These are phyloP conservation scores for Paecilomyces niveus DNA, from an alignment of 2,329 filamentous ascomycete species.

Conservation along the genomic window DNA sequence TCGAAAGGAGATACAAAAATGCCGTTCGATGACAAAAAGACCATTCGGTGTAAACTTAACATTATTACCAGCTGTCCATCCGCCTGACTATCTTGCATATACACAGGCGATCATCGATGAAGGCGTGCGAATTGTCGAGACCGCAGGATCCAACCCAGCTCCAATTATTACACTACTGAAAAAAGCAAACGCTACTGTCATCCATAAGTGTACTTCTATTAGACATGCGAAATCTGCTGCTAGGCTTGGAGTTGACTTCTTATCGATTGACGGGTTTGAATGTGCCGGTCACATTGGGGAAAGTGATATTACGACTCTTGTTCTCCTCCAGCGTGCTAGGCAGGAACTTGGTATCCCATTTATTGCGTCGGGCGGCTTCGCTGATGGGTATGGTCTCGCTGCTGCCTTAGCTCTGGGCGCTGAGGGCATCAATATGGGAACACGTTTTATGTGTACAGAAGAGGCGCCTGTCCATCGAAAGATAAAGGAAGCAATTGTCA, in stretches of 20 bases:
- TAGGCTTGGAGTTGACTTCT: slow-evolving; percentile 91
- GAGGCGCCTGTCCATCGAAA: slow-evolving; percentile 89
- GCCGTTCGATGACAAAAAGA: slow-evolving; percentile 59
- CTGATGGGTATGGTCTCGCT: slow-evolving; percentile 86
- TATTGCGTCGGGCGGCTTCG: slow-evolving; percentile 92
- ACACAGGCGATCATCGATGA: slow-evolving; percentile 90
- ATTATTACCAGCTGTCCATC: slow-evolving; percentile 78
- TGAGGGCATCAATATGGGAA: slow-evolving; percentile 97
- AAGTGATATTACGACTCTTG: slow-evolving; percentile 48
- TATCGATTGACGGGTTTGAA: slow-evolving; percentile 96
- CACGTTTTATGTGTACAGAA: slow-evolving; percentile 91
- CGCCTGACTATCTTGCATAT: slow-evolving; percentile 88
- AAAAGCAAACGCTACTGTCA: slow-evolving; percentile 64
- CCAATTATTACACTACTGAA: slow-evolving; percentile 88
- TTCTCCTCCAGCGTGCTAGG: slow-evolving; percentile 71
- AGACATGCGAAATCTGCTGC: slow-evolving; percentile 84
- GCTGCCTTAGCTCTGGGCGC: slow-evolving; percentile 85
- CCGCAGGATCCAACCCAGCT: slow-evolving; percentile 81
- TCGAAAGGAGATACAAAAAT: slow-evolving; percentile 85
- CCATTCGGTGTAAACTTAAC: slow-evolving; percentile 91
- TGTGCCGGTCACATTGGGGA: slow-evolving; percentile 68
- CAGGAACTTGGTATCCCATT: slow-evolving; percentile 82
- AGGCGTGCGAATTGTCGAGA: slow-evolving; percentile 85
- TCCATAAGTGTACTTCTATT: slow-evolving; percentile 98
- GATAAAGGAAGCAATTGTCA: slow-evolving; percentile 89